Evolutionary conservation across 164 flowering plant genomes (phyloP).

Genomic region (Dillenia turbinata): DNA sequence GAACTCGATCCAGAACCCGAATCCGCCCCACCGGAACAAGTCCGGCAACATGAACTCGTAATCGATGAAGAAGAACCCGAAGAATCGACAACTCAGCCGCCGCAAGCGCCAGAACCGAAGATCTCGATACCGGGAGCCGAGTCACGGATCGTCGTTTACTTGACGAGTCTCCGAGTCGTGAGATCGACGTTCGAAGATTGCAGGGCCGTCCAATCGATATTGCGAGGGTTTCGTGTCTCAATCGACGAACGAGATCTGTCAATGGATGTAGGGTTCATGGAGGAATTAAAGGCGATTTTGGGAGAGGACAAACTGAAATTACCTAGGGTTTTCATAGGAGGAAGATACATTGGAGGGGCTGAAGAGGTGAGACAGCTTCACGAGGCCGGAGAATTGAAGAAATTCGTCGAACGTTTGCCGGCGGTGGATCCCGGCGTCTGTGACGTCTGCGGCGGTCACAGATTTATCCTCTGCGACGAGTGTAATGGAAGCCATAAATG

Average conservation of each 20-base stretch:
- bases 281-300: slow-evolving; percentile 40
- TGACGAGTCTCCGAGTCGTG: slow-evolving; percentile 60
- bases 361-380: slow-evolving; percentile 51
- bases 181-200: slow-evolving; percentile 64
- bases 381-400: slow-evolving; percentile 60
- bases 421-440: slow-evolving; percentile 30
- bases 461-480: slow-evolving; percentile 40
- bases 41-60: background rate
- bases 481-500: slow-evolving; percentile 56
- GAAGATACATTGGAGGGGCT: slow-evolving; percentile 57
- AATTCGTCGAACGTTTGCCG: slow-evolving; percentile 34
- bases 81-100: too few species aligned
- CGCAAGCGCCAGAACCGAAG: background rate
- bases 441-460: slow-evolving; percentile 39
- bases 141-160: slow-evolving; percentile 45
- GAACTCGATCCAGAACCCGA: background rate
- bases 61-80: too few species aligned
- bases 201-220: slow-evolving; percentile 40
- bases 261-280: slow-evolving; percentile 45
- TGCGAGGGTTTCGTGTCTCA: slow-evolving; percentile 36
- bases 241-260: slow-evolving; percentile 68
- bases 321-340: slow-evolving; percentile 59
- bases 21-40: background rate
- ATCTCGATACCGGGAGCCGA: slow-evolving; percentile 34
- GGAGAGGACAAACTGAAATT: slow-evolving; percentile 21